Evolutionary conservation across 2,329 filamentous ascomycete species (phyloP), one percentile per base, ranked within the genome.

Genomic region (Dactylella cylindrospora): DNA sequence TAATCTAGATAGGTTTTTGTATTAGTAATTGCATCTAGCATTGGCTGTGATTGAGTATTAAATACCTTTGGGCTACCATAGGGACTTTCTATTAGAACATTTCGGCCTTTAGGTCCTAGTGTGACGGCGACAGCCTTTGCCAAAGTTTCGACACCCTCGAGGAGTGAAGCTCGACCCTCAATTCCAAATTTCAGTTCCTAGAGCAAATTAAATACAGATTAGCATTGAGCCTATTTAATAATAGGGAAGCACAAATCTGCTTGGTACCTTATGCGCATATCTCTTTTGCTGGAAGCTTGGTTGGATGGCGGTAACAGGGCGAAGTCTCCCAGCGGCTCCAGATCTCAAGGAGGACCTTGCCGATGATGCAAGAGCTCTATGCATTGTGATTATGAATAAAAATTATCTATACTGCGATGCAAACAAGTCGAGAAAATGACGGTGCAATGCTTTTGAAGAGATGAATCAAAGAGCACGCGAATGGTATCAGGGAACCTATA

Each of bases 151-250:
- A 97, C 90, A 82, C 93, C 93, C 72, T 85, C 84, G 68, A 98
- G 82, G 66, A 98, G 84, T 69, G 89, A 75, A 71, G 90, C 90
- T 73, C 93, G 86, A 70, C 79, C 93, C 75, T 98, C 93, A 67
- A 97, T 91, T 72, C 93, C 93, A 69, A 98, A 98, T 79, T 95
- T 97, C 74, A 98, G 83, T 75, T 98, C 93, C 90, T 96, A 68
- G 54, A 68, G 36, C 50, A 76, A 68, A 66, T 64, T 15, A 36
- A 52, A 29, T n/a, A 55, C 28, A 31, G 31, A 41, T 41, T 46
- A 38, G 17, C 6, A 38, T 52, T 29, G 47, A 28, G 43, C 51
- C 50, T 33, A 44, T 53, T 17, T 28, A 43, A 46, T 22, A 28
- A 36, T 29, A 60, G 15, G 43, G 29, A 32, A 13, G 20, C 59